Conservation (phyloP, 495 filamentous ascomycete species). For the Tuber magnatum region DNA sequence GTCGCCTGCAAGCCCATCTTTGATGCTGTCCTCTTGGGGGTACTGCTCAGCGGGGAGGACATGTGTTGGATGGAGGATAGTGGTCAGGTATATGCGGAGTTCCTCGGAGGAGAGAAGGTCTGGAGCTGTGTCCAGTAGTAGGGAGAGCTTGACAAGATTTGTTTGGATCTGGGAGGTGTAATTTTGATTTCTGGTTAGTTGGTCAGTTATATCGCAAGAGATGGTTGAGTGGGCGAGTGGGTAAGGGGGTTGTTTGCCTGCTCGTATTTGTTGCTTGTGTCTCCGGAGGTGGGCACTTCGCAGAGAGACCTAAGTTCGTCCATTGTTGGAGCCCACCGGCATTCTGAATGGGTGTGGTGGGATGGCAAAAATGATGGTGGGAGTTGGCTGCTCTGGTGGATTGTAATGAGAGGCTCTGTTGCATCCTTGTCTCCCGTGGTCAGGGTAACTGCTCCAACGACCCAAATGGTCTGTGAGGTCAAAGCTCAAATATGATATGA, state of each 20-base stretch:
- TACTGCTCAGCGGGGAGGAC: constrained; percentile 23
- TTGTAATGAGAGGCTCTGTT: neutral
- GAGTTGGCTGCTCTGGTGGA: constrained; percentile 3
- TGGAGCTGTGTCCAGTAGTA: neutral
- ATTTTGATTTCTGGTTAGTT: neutral
- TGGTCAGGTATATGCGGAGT: constrained; percentile 5
- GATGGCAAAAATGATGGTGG: neutral
- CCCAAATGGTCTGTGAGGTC: neutral
- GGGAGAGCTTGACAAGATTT: neutral
- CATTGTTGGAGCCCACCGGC: constrained; percentile 5
- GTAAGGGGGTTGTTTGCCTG: constrained; percentile 10
- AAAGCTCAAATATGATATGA: neutral
- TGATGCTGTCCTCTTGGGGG: constrained; percentile 13
- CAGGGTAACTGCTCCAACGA: neutral
- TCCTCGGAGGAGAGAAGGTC: neutral
- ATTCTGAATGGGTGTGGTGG: neutral
- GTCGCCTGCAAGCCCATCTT: neutral
- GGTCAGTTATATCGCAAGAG: neutral
- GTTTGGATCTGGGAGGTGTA: neutral
- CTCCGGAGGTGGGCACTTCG: neutral
- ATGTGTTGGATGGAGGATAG: constrained; percentile 10
- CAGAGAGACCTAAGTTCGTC: constrained; percentile 14
- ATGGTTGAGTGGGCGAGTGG: neutral
- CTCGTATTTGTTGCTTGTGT: neutral
- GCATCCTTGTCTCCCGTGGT: neutral